Conservation (phyloP, 2,329 filamentous ascomycete species). For the Epichloe elymi region DNA sequence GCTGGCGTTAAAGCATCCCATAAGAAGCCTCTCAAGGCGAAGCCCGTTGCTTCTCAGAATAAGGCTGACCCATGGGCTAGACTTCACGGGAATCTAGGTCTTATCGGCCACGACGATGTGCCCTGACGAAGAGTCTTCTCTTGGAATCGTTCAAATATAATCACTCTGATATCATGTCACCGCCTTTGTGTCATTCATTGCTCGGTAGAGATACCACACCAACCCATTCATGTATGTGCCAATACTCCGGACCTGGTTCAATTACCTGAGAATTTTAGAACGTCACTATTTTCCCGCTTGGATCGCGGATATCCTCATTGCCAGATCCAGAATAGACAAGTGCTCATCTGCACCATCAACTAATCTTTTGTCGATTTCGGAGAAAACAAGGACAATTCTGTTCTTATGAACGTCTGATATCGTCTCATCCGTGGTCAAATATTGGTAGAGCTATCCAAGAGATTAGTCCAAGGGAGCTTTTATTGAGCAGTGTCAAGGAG, state of each 20-base stretch:
- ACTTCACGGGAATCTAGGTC: slow-evolving; percentile 40
- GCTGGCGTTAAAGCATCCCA: not conserved
- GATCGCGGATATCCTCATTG: slow-evolving; percentile 67
- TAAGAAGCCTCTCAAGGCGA: slow-evolving; percentile 8
- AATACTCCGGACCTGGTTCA: not conserved
- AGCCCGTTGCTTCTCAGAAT: slow-evolving; percentile 7
- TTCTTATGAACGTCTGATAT: slow-evolving; percentile 81
- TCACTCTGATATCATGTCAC: not conserved
- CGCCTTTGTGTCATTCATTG: not conserved
- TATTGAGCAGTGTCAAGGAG: not conserved
- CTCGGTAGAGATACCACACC: not conserved
- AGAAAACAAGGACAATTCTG: slow-evolving; percentile 78
- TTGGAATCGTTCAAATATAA: not conserved
- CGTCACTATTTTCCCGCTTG: slow-evolving; percentile 33
- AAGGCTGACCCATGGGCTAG: slow-evolving; percentile 33
- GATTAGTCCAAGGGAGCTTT: slow-evolving; percentile 6
- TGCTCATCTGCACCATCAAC: slow-evolving; percentile 95
- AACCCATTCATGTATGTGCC: not conserved
- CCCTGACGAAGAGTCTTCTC: not conserved
- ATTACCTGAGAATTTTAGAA: not conserved
- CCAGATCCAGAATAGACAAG: slow-evolving; percentile 73
- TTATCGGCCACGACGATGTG: slow-evolving; percentile 28
- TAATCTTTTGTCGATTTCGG: slow-evolving; percentile 84
- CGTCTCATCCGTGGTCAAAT: slow-evolving; percentile 69
- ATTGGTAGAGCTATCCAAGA: slow-evolving; percentile 56